phyloP scores from a whole-genome alignment of 352 stramenopile species.

The Phytophthora megakarya region DNA sequence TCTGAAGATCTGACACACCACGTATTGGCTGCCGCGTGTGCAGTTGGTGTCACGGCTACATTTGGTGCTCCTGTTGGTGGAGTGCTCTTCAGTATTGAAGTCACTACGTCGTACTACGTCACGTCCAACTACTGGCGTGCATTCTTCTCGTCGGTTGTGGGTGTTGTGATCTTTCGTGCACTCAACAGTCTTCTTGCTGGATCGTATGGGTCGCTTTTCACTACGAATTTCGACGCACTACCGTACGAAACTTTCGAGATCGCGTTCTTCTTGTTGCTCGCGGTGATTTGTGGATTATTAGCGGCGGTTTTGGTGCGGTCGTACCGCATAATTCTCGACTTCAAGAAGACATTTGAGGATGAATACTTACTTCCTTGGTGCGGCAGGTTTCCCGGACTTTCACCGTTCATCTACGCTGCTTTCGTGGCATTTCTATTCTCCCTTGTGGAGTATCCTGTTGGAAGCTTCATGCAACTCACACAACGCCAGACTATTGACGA shows the following conservation, averaged over 20 bases:
- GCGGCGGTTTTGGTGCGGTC: slow-evolving; percentile 79
- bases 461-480: slow-evolving; percentile 81
- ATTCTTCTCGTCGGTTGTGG: slow-evolving; percentile 89
- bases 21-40: slow-evolving; percentile 67
- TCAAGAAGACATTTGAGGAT: slow-evolving; percentile 50
- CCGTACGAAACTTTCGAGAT: slow-evolving; percentile 82
- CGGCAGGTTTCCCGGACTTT: slow-evolving; percentile 29
- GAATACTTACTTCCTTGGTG: slow-evolving; percentile 29
- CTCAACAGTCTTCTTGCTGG: slow-evolving; percentile 68
- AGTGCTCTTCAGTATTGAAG: slow-evolving; percentile 81
- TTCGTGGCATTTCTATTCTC: slow-evolving; percentile 70
- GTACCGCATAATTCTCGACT: slow-evolving; percentile 53
- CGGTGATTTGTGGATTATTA: slow-evolving; percentile 82
- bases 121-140: slow-evolving; percentile 90
- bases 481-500: slow-evolving; percentile 86
- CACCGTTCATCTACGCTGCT: slow-evolving; percentile 72
- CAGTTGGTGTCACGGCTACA: slow-evolving; percentile 78
- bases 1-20: slow-evolving; percentile 73
- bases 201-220: slow-evolving; percentile 78
- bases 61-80: slow-evolving; percentile 80
- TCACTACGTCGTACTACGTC: slow-evolving; percentile 90
- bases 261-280: slow-evolving; percentile 77
- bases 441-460: slow-evolving; percentile 72
- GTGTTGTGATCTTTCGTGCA: slow-evolving; percentile 82
- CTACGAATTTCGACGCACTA: slow-evolving; percentile 71